Conservation (phyloP, 2,329 filamentous ascomycete species). For the Diplodia intermedia region DNA sequence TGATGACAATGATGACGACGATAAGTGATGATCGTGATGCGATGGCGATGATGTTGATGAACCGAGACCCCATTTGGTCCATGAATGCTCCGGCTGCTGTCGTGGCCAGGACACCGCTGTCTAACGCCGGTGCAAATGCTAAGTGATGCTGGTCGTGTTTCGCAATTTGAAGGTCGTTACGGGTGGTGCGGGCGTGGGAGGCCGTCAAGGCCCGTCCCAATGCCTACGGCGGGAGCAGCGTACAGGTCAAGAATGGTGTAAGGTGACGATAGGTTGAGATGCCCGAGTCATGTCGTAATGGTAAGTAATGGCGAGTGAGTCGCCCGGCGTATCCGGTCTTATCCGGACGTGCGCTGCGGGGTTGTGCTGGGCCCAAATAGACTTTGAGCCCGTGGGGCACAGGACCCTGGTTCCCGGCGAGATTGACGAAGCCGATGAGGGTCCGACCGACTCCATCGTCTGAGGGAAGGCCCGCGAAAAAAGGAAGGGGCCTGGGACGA, state of each 20-base stretch:
- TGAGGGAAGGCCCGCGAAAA: constrained; percentile 3
- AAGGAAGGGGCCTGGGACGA: constrained; percentile 1
- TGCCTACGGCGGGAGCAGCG: not conserved
- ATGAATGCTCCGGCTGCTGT: not conserved
- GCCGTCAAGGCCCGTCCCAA: constrained; percentile 4
- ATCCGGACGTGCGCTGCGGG: constrained; percentile 20
- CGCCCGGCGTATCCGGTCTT: constrained; percentile 6
- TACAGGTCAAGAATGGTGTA: not conserved
- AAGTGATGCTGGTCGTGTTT: constrained; percentile 24
- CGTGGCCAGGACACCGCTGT: constrained; percentile 18
- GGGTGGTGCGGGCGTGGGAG: not conserved
- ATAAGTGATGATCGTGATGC: constrained; percentile 26
- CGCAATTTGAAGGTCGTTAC: constrained; percentile 14
- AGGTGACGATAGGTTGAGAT: constrained; percentile 5
- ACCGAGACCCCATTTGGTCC: constrained; percentile 16
- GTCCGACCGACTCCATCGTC: constrained; percentile 25
- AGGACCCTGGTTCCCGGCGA: constrained; percentile 18
- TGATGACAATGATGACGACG: constrained; percentile 27
- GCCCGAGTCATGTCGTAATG: constrained; percentile 25
- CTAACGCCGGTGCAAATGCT: constrained; percentile 29
- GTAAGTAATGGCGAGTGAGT: not conserved
- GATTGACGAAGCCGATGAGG: constrained; percentile 21
- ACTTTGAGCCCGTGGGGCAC: constrained; percentile 20
- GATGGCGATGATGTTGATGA: constrained; percentile 18
- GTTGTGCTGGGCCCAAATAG: constrained; percentile 20